phyloP scores from a whole-genome alignment of 768 basidiomycete genomes.

The Pulveroboletus sp. region DNA sequence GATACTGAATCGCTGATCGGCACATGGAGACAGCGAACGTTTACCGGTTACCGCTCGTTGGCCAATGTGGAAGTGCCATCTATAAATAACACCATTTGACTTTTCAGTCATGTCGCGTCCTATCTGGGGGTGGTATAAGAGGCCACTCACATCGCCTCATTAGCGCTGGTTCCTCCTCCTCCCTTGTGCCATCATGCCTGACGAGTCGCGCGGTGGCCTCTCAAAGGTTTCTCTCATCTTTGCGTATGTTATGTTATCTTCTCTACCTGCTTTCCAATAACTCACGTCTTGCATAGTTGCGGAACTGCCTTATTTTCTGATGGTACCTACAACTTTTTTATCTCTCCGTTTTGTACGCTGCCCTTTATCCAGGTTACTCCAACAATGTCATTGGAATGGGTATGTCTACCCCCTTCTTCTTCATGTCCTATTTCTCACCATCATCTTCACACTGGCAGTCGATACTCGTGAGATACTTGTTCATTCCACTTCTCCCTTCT shows the following conservation, averaged over 20 bases:
- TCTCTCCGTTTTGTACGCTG: not conserved
- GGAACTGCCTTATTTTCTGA: constrained; percentile 89
- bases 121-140: constrained; percentile 10
- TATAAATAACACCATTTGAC: not conserved
- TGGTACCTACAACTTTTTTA: constrained; percentile 39
- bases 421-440: not conserved
- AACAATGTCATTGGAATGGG: constrained; percentile 78
- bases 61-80: constrained; percentile 11
- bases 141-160: not conserved
- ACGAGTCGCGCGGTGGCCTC: constrained; percentile 20
- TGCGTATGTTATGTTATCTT: constrained; percentile 50
- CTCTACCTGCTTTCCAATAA: not conserved
- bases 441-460: constrained; percentile 45
- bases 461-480: constrained; percentile 53
- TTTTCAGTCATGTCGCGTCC: not conserved
- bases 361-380: constrained; percentile 60
- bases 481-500: not conserved
- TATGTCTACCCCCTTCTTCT: constrained; percentile 34
- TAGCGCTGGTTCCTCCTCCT: not conserved
- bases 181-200: constrained; percentile 16
- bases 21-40: not conserved
- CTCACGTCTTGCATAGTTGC: constrained; percentile 45
- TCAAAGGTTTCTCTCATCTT: constrained; percentile 79
- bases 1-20: too few species aligned
- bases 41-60: constrained; percentile 10